Percentiles rank a stretch among this genome's conserved stretches.
These are phyloP conservation scores for Rehmannia glutinosa DNA, from an alignment of 257 asterid species.

Conservation along the genomic window DNA sequence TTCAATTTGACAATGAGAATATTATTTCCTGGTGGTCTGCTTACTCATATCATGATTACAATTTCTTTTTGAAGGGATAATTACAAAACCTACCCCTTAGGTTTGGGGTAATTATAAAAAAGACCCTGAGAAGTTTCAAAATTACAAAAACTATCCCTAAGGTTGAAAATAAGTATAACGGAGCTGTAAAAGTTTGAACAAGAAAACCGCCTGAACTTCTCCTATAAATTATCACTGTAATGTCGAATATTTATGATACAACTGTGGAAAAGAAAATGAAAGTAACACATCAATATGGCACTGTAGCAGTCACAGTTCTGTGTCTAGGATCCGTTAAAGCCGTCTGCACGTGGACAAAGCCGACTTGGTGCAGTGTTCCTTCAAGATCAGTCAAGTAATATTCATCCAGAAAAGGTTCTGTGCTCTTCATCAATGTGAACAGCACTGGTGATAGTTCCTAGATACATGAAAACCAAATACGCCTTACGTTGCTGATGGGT, in stretches of 20 bases:
- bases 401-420: slow-evolving; percentile 87
- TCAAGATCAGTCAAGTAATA: slow-evolving; percentile 85
- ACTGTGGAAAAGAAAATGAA: not conserved
- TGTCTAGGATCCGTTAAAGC: slow-evolving; percentile 86
- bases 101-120: too few relatives aligned
- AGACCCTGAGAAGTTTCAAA: too few relatives aligned
- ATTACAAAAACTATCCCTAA: too few relatives aligned
- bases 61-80: too few relatives aligned
- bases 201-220: too few relatives aligned
- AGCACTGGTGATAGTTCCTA: slow-evolving; percentile 87
- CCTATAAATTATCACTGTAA: not conserved
- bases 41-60: too few relatives aligned
- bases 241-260: not conserved
- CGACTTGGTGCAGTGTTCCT: slow-evolving; percentile 45
- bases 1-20: too few relatives aligned
- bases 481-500: not conserved
- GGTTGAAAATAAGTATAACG: too few relatives aligned
- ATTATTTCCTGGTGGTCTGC: too few relatives aligned
- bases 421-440: slow-evolving; percentile 93
- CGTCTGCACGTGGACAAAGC: slow-evolving; percentile 54
- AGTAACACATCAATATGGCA: slow-evolving; percentile 38
- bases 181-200: too few relatives aligned
- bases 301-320: slow-evolving; percentile 77
- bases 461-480: not conserved
- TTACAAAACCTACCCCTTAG: too few relatives aligned